These are phyloP conservation scores for Solanum chiquidenum DNA, from an alignment of 257 asterid genomes.

Conservation along the genomic window DNA sequence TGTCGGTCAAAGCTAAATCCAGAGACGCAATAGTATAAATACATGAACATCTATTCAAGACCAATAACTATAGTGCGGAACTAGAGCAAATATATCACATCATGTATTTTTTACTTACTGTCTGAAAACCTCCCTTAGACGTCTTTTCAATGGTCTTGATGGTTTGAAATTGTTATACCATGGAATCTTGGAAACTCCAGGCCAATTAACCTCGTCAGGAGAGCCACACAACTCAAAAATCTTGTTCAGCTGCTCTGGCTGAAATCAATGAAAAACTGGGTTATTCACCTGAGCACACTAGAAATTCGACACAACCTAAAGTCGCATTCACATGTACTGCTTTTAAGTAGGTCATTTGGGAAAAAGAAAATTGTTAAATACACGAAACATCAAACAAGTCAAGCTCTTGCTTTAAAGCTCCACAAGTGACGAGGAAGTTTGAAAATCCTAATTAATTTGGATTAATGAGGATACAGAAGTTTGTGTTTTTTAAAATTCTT, in stretches of 20 bases:
- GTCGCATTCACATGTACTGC: background rate
- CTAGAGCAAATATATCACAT: background rate
- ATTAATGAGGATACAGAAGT: background rate
- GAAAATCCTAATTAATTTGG: background rate
- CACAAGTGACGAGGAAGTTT: background rate
- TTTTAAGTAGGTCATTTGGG: background rate
- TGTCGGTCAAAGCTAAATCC: conserved; percentile 72
- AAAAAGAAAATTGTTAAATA: background rate
- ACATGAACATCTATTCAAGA: background rate
- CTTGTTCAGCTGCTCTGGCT: conserved; percentile 95
- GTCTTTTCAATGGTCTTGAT: conserved; percentile 71
- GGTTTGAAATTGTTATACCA: conserved; percentile 98
- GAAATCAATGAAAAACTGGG: conserved; percentile 7
- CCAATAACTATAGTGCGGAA: background rate
- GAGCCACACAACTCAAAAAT: conserved; percentile 95
- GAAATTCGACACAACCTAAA: background rate
- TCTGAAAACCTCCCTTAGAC: conserved; percentile 72
- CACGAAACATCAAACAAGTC: background rate
- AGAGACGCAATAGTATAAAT: conserved; percentile 1
- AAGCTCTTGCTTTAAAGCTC: background rate
- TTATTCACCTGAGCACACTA: background rate
- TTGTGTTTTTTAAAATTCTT: background rate
- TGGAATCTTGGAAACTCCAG: conserved; percentile 93
- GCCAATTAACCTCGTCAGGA: conserved; percentile 93
- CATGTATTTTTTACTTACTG: conserved; percentile 41